Percentiles rank a stretch among this genome's conserved stretches.
Conservation (phyloP, 345 rosid genomes). For the Adansonia digitata region DNA sequence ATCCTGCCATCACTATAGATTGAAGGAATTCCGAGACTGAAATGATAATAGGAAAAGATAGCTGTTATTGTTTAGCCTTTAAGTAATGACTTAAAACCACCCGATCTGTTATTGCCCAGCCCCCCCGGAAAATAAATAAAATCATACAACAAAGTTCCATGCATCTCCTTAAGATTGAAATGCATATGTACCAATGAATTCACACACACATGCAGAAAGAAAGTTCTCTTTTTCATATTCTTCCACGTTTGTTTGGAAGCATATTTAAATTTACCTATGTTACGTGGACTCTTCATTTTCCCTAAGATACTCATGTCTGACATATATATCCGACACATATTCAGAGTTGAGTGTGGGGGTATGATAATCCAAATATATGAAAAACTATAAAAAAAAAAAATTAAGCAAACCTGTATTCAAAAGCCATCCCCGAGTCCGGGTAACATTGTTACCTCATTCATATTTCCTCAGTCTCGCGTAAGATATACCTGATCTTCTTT, state of each 20-base stretch:
- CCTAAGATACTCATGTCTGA: too few species aligned
- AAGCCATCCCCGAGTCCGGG: too few species aligned
- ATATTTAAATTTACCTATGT: constrained; percentile 1
- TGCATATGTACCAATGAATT: not conserved
- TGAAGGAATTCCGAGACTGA: not conserved
- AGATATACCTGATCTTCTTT: not conserved
- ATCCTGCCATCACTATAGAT: not conserved
- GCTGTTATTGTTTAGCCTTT: not conserved
- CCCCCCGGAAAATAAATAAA: not conserved
- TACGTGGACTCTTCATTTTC: too few species aligned
- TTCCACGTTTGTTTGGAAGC: not conserved
- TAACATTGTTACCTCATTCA: constrained; percentile 1
- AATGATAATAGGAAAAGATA: not conserved
- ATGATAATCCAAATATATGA: too few species aligned
- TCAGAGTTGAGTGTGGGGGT: too few species aligned
- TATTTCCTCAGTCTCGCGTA: not conserved
- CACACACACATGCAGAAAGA: not conserved
- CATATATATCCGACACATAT: too few species aligned
- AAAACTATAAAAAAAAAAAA: too few species aligned
- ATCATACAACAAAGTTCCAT: not conserved
- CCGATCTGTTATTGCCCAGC: too few species aligned
- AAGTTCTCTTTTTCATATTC: not conserved
- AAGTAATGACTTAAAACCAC: not conserved
- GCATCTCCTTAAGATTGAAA: not conserved
- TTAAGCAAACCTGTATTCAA: too few species aligned